Evolutionary conservation across 805 yeast genomes (phyloP).

Genomic region (Candida ulmi): DNA sequence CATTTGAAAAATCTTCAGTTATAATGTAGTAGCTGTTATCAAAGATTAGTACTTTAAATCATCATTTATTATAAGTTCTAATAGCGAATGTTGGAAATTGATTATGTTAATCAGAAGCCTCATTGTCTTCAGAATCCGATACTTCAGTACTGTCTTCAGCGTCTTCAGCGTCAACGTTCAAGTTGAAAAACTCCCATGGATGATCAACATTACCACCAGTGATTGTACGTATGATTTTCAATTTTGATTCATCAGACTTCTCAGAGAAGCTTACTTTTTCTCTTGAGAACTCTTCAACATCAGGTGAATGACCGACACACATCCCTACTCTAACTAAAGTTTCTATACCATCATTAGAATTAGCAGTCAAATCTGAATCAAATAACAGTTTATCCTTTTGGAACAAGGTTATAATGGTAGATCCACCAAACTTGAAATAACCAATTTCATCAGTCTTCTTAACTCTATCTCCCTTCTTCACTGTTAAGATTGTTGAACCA

Average conservation of each 20-base stretch:
- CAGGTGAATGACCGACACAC: constrained; percentile 76
- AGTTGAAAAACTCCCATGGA: constrained; percentile 23
- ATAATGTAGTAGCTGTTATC: too few relatives aligned
- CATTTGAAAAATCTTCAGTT: too few relatives aligned
- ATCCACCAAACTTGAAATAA: constrained; percentile 94
- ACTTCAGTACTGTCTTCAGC: too few relatives aligned
- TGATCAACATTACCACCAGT: constrained; percentile 43
- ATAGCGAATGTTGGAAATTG: too few relatives aligned
- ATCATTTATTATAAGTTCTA: too few relatives aligned
- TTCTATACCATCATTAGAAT: constrained; percentile 67
- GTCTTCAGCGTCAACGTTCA: constrained; percentile 5
- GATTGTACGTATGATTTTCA: constrained; percentile 48
- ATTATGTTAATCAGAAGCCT: too few relatives aligned
- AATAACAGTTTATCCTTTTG: constrained; percentile 45
- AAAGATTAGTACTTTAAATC: too few relatives aligned
- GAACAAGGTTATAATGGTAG: constrained; percentile 70
- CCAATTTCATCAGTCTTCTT: constrained; percentile 81
- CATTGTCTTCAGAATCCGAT: too few relatives aligned
- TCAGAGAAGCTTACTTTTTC: constrained; percentile 39
- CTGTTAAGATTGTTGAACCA: constrained; percentile 77
- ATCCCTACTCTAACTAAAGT: constrained; percentile 87
- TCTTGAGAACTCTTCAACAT: constrained; percentile 43
- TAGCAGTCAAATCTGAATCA: constrained; percentile 68
- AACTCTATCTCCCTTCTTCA: constrained; percentile 51
- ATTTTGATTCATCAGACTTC: constrained; percentile 39